Conservation (phyloP, 2,329 filamentous ascomycete species). For the Hypoxylon sp. region DNA sequence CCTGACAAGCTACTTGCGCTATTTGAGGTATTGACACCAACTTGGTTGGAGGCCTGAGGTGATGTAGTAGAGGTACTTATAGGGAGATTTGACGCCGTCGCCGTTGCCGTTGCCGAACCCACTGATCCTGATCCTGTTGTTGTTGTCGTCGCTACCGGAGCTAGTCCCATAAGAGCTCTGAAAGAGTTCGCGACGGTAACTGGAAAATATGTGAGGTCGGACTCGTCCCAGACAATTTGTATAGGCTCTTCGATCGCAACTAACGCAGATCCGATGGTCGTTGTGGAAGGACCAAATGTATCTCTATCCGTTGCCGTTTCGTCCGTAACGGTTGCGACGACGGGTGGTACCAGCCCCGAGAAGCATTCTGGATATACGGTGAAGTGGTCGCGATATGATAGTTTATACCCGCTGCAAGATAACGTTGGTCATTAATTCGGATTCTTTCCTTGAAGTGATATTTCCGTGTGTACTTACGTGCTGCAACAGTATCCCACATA, state of each 20-base stretch:
- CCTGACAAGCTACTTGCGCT: not conserved
- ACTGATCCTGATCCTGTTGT: not conserved
- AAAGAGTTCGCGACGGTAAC: constrained; percentile 23
- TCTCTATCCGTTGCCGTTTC: not conserved
- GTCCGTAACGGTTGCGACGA: constrained; percentile 8
- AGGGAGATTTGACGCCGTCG: not conserved
- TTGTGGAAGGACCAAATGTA: not conserved
- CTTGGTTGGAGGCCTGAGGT: not conserved
- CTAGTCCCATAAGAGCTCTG: constrained; percentile 18
- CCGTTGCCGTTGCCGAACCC: not conserved
- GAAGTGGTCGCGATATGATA: constrained; percentile 14
- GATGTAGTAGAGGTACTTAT: not conserved
- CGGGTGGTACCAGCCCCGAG: constrained; percentile 14
- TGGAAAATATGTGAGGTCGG: constrained; percentile 24
- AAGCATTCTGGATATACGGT: constrained; percentile 3
- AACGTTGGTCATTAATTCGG: not conserved
- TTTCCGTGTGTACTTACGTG: constrained; percentile 7
- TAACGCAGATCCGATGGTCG: not conserved
- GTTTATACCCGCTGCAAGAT: constrained; percentile 3
- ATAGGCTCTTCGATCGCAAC: constrained; percentile 22
- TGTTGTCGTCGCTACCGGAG: not conserved
- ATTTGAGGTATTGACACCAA: not conserved
- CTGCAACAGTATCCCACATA: constrained; percentile 24
- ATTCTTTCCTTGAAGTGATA: not conserved
- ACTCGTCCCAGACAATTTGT: constrained; percentile 17